Conservation (phyloP, 257 asterid genomes). For the Plantago major region DNA sequence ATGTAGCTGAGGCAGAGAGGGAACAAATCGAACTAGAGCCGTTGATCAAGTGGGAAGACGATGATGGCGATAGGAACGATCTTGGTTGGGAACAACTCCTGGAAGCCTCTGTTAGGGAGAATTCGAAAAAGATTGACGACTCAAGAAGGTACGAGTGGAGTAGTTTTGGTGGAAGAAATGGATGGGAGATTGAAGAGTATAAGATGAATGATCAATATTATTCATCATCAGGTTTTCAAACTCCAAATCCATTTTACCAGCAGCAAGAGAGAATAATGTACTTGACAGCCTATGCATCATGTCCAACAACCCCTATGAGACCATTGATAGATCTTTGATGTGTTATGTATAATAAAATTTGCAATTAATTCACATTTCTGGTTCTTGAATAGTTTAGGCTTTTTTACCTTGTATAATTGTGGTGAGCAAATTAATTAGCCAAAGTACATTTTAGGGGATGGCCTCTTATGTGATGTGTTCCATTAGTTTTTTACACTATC, state of each 20-base stretch:
- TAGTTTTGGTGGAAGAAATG: slow-evolving; percentile 18
- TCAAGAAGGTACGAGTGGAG: slow-evolving; percentile 8
- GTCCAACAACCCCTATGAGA: slow-evolving; percentile 25
- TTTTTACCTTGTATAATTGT: too few species aligned
- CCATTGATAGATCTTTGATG: slow-evolving; percentile 28
- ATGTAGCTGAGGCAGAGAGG: slow-evolving; percentile 11
- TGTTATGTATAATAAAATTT: neutral
- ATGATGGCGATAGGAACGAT: neutral
- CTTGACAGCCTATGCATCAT: slow-evolving; percentile 22
- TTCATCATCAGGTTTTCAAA: slow-evolving; percentile 16
- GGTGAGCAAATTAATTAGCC: too few species aligned
- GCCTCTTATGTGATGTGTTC: too few species aligned
- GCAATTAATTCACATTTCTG: neutral
- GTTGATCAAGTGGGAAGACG: slow-evolving; percentile 44
- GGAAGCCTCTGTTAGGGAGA: slow-evolving; percentile 47
- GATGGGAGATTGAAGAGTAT: slow-evolving; percentile 38
- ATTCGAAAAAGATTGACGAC: slow-evolving; percentile 11
- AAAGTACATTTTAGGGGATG: too few species aligned
- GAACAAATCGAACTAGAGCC: slow-evolving; percentile 31
- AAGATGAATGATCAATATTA: too few species aligned
- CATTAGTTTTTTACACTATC: too few species aligned
- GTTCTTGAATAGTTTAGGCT: too few species aligned
- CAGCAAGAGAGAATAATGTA: slow-evolving; percentile 14
- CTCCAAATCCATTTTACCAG: slow-evolving; percentile 35
- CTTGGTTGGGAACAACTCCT: slow-evolving; percentile 57